Percentiles rank a stretch among this genome's conserved stretches.
Evolutionary conservation across 2,329 filamentous ascomycete species (phyloP).

Genomic region (Epichloe elymi): DNA sequence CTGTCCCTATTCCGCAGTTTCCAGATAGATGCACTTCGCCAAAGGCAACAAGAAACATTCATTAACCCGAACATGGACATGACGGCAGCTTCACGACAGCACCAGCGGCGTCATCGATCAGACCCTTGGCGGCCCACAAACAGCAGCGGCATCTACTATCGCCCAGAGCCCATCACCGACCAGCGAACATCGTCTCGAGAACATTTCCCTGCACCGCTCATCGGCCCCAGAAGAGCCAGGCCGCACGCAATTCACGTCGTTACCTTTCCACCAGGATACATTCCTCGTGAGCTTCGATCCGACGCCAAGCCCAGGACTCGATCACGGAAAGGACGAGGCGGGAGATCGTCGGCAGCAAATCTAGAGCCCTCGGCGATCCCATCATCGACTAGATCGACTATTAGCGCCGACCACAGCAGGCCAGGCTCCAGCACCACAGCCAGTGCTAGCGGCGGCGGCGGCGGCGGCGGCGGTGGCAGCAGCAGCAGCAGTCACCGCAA

Average conservation of each 20-base stretch:
- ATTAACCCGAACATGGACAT: constrained; percentile 4
- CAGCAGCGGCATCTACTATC: constrained; percentile 7
- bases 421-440: constrained; percentile 16
- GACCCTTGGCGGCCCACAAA: constrained; percentile 4
- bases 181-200: constrained; percentile 1
- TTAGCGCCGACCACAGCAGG: not conserved
- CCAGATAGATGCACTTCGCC: not conserved
- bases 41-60: not conserved
- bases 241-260: constrained; percentile 30
- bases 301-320: constrained; percentile 1
- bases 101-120: constrained; percentile 2
- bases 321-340: not conserved
- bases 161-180: constrained; percentile 3
- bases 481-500: constrained; percentile 20
- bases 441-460: constrained; percentile 28
- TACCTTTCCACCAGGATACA: constrained; percentile 28
- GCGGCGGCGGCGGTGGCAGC: constrained; percentile 30
- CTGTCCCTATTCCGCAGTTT: not conserved
- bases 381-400: not conserved
- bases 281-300: constrained; percentile 30
- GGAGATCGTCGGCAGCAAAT: constrained; percentile 1
- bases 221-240: constrained; percentile 25
- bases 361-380: not conserved
- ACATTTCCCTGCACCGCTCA: constrained; percentile 24
- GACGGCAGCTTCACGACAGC: constrained; percentile 4